A percentile compares a stretch with the other conserved stretches of the same genome.
phyloP scores from a whole-genome alignment of 2,329 filamentous ascomycete genomes.

The Thelonectria rubi region DNA sequence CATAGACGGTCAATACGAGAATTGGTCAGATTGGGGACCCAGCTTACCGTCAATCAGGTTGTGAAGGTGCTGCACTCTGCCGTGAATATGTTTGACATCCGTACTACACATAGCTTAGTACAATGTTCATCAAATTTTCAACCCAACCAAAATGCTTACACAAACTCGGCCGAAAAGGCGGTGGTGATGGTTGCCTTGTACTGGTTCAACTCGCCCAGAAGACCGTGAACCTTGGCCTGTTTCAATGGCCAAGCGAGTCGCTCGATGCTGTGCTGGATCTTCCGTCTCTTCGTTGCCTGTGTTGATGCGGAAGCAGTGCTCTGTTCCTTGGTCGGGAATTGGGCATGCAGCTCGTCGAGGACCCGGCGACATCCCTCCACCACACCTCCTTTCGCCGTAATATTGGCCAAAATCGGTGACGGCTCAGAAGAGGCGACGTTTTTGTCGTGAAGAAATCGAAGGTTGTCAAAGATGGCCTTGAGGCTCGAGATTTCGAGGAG shows the following conservation, averaged over 20 bases:
- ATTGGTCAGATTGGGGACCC: not conserved
- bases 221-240: not conserved
- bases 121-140: no score
- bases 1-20: not conserved
- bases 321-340: not conserved
- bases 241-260: not conserved
- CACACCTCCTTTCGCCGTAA: not conserved
- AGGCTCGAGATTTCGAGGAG: not conserved
- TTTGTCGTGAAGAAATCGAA: conserved; percentile 1
- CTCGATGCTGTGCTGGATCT: not conserved
- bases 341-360: not conserved
- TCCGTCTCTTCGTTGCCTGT: not conserved
- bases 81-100: not conserved
- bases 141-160: no score
- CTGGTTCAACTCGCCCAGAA: not conserved
- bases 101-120: not conserved
- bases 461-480: not conserved
- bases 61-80: not conserved
- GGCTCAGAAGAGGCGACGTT: not conserved
- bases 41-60: not conserved
- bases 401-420: not conserved
- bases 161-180: no score
- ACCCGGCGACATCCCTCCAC: not conserved
- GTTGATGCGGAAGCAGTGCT: not conserved
- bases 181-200: no score